Percentiles rank a stretch among this genome's conserved stretches.
Conservation (phyloP, 805 yeast genomes). For the Starmerella ratchasimensis region DNA sequence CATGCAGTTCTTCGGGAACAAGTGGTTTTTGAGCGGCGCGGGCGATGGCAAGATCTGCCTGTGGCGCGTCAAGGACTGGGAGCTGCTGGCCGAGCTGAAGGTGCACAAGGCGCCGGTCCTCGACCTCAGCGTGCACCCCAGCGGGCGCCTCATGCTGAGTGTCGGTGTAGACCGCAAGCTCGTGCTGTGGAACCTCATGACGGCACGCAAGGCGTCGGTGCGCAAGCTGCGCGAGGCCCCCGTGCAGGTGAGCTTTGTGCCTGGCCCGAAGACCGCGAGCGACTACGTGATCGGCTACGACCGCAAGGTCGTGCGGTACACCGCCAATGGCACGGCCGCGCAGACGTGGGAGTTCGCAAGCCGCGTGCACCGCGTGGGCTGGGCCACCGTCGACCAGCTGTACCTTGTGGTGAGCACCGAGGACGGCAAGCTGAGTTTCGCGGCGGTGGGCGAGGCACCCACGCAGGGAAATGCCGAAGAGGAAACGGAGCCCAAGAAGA, state of each 20-base stretch:
- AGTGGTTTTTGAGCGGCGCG: slow-evolving; percentile 83
- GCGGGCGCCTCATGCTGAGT: slow-evolving; percentile 79
- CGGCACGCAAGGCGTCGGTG: slow-evolving; percentile 81
- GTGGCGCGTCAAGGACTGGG: slow-evolving; percentile 98
- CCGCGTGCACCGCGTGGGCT: slow-evolving; percentile 56
- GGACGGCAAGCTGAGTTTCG: slow-evolving; percentile 54
- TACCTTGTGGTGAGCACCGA: slow-evolving; percentile 44
- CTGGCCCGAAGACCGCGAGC: slow-evolving; percentile 38
- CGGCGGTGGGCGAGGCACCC: too few relatives aligned
- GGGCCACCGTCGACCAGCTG: slow-evolving; percentile 37
- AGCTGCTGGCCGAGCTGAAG: slow-evolving; percentile 68
- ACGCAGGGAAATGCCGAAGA: too few relatives aligned
- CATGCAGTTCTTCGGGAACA: slow-evolving; percentile 42
- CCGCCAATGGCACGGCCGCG: slow-evolving; percentile 39
- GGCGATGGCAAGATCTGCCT: slow-evolving; percentile 81
- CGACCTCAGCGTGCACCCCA: slow-evolving; percentile 79
- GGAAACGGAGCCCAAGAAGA: too few relatives aligned
- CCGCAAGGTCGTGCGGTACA: slow-evolving; percentile 7
- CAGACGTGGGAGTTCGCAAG: slow-evolving; percentile 29
- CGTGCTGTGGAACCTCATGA: slow-evolving; percentile 91
- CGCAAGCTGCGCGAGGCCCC: slow-evolving; percentile 34
- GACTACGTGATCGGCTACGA: slow-evolving; percentile 63
- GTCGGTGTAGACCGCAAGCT: slow-evolving; percentile 77
- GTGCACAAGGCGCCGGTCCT: slow-evolving; percentile 78
- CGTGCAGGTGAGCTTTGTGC: slow-evolving; percentile 38